Conservation (phyloP, 176 grass and related monocot genomes). For the Oryza australiensis region DNA sequence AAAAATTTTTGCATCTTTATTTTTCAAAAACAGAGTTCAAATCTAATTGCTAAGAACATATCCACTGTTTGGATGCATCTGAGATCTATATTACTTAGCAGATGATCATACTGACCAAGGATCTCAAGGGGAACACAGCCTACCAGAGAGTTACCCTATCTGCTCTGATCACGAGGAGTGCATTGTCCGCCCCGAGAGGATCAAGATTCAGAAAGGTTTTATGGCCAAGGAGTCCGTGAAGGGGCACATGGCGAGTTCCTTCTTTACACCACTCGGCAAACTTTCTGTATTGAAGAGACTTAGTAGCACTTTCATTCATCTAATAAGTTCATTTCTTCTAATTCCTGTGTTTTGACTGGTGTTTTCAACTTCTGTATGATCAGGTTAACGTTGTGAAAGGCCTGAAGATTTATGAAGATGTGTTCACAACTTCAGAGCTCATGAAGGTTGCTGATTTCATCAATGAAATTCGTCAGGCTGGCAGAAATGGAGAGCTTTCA, state of each 20-base stretch:
- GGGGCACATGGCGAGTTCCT: conserved; percentile 95
- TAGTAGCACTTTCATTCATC: conserved; percentile 49
- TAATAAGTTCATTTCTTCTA: background rate
- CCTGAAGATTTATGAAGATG: conserved; percentile 92
- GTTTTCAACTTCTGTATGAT: conserved; percentile 27
- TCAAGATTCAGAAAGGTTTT: conserved; percentile 98
- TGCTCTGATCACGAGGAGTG: conserved; percentile 74
- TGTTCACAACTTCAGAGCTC: conserved; percentile 86
- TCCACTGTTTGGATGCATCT: conserved; percentile 43
- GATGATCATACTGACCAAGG: conserved; percentile 74
- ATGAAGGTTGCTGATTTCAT: conserved; percentile 72
- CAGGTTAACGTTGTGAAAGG: conserved; percentile 99
- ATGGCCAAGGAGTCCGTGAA: conserved; percentile 94
- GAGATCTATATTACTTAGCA: conserved; percentile 51
- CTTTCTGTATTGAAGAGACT: conserved; percentile 74
- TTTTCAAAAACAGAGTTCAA: background rate
- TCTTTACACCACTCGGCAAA: conserved; percentile 59
- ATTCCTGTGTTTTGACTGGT: conserved; percentile 30
- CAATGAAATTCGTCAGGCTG: conserved; percentile 87
- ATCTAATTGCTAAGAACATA: background rate
- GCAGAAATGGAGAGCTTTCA: conserved; percentile 89
- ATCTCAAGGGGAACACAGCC: conserved; percentile 74
- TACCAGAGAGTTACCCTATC: conserved; percentile 62
- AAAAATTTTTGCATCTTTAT: background rate
- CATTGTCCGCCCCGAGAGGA: conserved; percentile 69